These are phyloP conservation scores for Sarocladium kiliense DNA, from an alignment of 2,329 filamentous ascomycete species.

Conservation along the genomic window DNA sequence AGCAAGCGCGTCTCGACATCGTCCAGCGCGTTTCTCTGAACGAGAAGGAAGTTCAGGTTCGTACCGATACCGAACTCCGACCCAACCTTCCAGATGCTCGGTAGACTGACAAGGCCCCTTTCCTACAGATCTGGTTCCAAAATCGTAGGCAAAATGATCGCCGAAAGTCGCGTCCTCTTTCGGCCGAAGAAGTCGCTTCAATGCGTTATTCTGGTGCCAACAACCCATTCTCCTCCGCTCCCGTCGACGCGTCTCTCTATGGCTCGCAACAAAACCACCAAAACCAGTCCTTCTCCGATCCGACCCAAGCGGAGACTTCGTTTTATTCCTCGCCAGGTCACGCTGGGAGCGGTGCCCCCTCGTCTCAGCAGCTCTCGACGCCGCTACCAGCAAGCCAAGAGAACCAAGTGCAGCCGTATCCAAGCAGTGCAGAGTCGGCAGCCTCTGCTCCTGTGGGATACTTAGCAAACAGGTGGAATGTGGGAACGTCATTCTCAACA, in stretches of 20 bases:
- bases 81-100: no score
- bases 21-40: constrained; percentile 81
- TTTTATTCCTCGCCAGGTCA: constrained; percentile 6
- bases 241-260: constrained; percentile 14
- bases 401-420: neutral
- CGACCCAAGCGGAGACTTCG: neutral
- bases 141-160: constrained; percentile 91
- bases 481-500: constrained; percentile 34
- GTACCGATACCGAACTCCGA: no score
- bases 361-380: constrained; percentile 1
- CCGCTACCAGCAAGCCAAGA: neutral
- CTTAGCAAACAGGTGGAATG: constrained; percentile 53
- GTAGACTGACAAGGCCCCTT: no score
- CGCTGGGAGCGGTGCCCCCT: neutral
- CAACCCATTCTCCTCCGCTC: constrained; percentile 25
- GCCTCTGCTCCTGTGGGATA: constrained; percentile 37
- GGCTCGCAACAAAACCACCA: constrained; percentile 12
- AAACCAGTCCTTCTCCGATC: constrained; percentile 3
- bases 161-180: constrained; percentile 78
- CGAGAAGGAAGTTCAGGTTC: constrained; percentile 94
- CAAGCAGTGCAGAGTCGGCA: constrained; percentile 6
- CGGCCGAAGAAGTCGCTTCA: constrained; percentile 68
- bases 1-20: constrained; percentile 77
- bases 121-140: constrained; percentile 99
- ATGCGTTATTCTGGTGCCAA: constrained; percentile 51